Evolutionary conservation across 768 basidiomycete species (phyloP), one percentile per base, ranked within the genome.

Genomic region (Trametes gibbosa): DNA sequence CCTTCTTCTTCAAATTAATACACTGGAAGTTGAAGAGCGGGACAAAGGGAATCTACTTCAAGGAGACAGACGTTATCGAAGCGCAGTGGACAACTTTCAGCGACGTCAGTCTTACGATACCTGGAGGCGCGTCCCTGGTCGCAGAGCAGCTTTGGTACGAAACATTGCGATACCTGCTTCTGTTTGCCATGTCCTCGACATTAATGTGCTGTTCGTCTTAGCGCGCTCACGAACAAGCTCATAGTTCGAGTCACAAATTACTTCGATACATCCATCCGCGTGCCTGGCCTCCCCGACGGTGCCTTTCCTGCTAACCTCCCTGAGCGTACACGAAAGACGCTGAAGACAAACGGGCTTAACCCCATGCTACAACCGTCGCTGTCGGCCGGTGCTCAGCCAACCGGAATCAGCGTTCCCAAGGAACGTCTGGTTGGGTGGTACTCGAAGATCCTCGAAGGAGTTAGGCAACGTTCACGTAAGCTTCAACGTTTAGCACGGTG

Each of bases 41-140:
- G 19, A 82, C 86, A 59, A 94, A 92, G 71, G 90, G 89, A 19
- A 92, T 95, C 48, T 91, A 96, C 73, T 95, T 98, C 79, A 94
- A 95, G 69, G 97, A 99, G 77, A 97, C 95, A 0, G 96, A 98
- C 70, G 86, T 98, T n/a, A 80, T 99, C 37, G 96, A 99, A 70
- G 87, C 89, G 6, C 95, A 98, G 67, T 96, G 95, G 91, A 88
- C 90, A 19, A 95, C 96, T 21, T 87, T 98, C 73, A 91, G 90
- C 63, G 91, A 92, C 70, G 93, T 96, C 51, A 94, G 93, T 58
- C 79, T 95, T 71, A 90, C 87, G 37, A 88, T 94, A 9, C 79
- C 84, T 19, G 92, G 92, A 5, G 97, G 95, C 23, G 94, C 96
- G 19, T 75, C 89, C 52, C 76, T 96, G 4, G 95, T 99, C 10